Percentiles rank a stretch among this genome's conserved stretches.
phyloP scores from a whole-genome alignment of 257 asterid genomes.

The Anisodus acutangulus region DNA sequence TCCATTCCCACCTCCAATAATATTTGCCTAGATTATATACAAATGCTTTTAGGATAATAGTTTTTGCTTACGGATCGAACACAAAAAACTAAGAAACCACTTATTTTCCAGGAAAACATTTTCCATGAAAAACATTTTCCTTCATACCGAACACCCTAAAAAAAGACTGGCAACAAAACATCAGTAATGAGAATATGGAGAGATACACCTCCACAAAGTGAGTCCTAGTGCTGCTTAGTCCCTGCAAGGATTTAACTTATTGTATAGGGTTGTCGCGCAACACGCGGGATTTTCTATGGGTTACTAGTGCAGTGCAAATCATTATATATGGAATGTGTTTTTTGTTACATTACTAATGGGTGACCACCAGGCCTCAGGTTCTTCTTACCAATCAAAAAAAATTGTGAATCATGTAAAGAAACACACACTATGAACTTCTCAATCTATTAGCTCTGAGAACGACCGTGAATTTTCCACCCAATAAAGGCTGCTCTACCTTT shows the following conservation, averaged over 20 bases:
- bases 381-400: slow-evolving; percentile 3
- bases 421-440: not conserved
- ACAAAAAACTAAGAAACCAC: too few species aligned
- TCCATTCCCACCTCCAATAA: too few species aligned
- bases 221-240: not conserved
- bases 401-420: not conserved
- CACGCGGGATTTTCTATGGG: not conserved
- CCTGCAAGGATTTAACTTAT: not conserved
- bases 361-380: not conserved
- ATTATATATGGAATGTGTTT: not conserved
- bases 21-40: too few species aligned
- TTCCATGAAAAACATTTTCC: too few species aligned
- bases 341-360: not conserved
- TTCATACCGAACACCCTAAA: not conserved
- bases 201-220: not conserved
- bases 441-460: not conserved
- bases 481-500: not conserved
- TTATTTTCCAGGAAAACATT: too few species aligned
- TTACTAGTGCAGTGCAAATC: not conserved
- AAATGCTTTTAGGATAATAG: too few species aligned
- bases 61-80: too few species aligned
- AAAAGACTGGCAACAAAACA: not conserved
- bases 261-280: not conserved
- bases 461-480: not conserved
- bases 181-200: not conserved